Base-by-base conservation (phyloP, 2,329 filamentous ascomycete genomes). In the Scedosporium dehoogii region DNA sequence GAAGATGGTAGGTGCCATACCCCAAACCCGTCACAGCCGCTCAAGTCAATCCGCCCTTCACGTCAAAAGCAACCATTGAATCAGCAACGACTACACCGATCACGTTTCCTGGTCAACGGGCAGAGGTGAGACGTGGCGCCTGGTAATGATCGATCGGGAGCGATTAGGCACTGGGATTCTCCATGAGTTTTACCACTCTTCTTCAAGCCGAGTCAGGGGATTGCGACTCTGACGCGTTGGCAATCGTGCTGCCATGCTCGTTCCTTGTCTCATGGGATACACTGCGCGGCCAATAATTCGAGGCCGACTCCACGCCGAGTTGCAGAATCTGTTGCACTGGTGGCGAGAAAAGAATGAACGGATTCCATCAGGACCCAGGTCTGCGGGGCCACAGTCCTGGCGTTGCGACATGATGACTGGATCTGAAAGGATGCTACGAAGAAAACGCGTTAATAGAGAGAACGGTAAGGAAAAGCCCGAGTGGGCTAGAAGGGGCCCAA, bases 381-480 rank as follows among this genome's bases (percentile, higher is more conserved):
- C 76, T 1, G 75, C 73, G 23, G 73, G 70, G 21, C 75, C 75
- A 57, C 73, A 77, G 7, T 73, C 67, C n/a, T 69, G 65, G 4
- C 58, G 67, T 6, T 67, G 71, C 1, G 76, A 77, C 58, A 78
- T 64, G 62, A 78, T 76, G 61, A 75, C 75, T 0, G 75, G 76
- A 65, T 78, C 75, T 0, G 76, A 73, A 42, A 78, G 70, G 51
- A 76, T 68, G 55, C 53, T 56, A 27, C 2, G 23, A 14, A 56
- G 27, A 27, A 56, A 56, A 56, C 27, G 16, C 2, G 14, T 56
- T 10, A 56, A 23, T 10, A 27, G 21, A 56, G 12, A 16, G 23
- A 56, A 16, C 3, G 53, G 29, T 51, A 51, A 18, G 46, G 46
- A 7, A 9, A 10, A 23, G 46, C 7, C 16, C 5, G 21, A 6